Base-by-base conservation (phyloP, 108 stramenopile genomes). In the Pseudonitzschia pungens region DNA sequence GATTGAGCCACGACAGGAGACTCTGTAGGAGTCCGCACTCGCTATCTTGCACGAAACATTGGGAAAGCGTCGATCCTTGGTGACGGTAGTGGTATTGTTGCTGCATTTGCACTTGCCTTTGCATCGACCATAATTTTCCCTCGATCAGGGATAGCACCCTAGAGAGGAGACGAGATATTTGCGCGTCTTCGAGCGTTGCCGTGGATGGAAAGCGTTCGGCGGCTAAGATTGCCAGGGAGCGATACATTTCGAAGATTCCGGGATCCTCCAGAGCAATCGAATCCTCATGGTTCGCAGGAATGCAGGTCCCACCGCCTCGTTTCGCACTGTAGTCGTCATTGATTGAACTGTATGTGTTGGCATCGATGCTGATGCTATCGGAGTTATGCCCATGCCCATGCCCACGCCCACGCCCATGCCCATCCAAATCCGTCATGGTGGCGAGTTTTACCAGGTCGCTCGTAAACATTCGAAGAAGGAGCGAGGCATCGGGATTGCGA, bases 1-100 rank as follows among this genome's bases (percentile, higher is more conserved):
- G 33, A 40, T 62, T 33, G 33, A 62, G 36, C 60, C 60, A 62
- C 60, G 60, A 33, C 29, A 62, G 6, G 32, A 62, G 21, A 27
- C 57, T 31, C 8, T 58, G 57, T 27, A 58, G 29, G 26, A 27
- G 0, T 31, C 2, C 36, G 36, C 6, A 6, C 6, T 58, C 28
- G 16, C 7, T 5, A 8, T 58, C 28, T 27, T 8, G 5, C 29
- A 6, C 6, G 15, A 26, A 58, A 21, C 28, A 26, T 58, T 58
- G 57, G 27, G 0, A 10, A 10, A 24, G 14, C 8, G n/a, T n/a
- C n/a, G 53, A 54, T 54, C 24, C 0, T 58, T 58, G 24, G 26
- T 58, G 15, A 26, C 29, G 29, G 27, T 27, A 24, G n/a, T 14
- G 56, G 4, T 15, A 22, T 57, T 26, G 56, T 57, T 1, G 20